A percentile compares a stretch with the other conserved stretches of the same genome.
Evolutionary conservation across 768 basidiomycete species (phyloP).

Genomic region (Kwoniella dejecticola): DNA sequence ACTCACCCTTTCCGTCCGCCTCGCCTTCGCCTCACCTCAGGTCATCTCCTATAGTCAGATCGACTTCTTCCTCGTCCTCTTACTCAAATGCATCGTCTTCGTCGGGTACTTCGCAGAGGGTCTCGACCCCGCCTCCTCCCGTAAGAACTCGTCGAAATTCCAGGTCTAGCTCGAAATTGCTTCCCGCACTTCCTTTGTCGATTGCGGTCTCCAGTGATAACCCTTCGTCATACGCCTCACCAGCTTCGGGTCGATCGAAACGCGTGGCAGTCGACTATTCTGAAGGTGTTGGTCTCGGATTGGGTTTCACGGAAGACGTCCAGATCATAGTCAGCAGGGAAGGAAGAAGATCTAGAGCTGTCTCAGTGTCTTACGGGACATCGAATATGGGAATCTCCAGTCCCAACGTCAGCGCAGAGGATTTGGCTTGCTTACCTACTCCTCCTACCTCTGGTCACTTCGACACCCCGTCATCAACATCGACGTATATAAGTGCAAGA

Average conservation of each 20-base stretch:
- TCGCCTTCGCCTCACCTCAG: conserved; percentile 15
- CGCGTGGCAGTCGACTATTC: conserved; percentile 14
- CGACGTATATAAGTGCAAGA: not conserved
- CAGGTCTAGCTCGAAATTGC: conserved; percentile 18
- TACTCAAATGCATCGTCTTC: conserved; percentile 20
- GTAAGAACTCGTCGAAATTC: conserved; percentile 5
- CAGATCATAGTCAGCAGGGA: conserved; percentile 26
- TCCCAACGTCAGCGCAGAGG: not conserved
- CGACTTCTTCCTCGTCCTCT: conserved; percentile 23
- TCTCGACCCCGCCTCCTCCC: conserved; percentile 28
- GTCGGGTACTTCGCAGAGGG: conserved; percentile 24
- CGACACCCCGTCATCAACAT: not conserved
- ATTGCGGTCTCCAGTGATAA: not conserved
- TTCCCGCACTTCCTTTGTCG: conserved; percentile 19
- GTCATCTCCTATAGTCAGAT: conserved; percentile 14
- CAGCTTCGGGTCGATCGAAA: conserved; percentile 5
- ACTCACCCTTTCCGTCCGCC: not conserved
- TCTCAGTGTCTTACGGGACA: conserved; percentile 13
- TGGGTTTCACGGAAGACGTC: conserved; percentile 15
- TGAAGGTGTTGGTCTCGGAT: conserved; percentile 1
- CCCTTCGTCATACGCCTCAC: conserved; percentile 2
- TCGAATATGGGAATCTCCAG: not conserved
- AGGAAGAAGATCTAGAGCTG: conserved; percentile 17
- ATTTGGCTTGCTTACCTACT: conserved; percentile 16
- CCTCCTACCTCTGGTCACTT: not conserved